Evolutionary conservation across 306 rosid species (phyloP).

Genomic region (Chamaecrista fasciculata): DNA sequence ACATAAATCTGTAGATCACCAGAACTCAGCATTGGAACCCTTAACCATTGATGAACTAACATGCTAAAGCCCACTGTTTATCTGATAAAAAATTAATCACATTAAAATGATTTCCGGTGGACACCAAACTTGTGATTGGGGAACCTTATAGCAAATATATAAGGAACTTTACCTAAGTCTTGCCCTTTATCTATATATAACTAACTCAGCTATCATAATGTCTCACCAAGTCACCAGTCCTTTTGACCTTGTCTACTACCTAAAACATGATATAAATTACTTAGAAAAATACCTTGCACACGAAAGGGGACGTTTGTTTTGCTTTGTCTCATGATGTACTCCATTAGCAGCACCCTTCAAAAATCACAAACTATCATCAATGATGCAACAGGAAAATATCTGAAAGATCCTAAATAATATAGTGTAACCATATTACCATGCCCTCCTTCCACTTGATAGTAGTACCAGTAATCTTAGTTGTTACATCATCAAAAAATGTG

Average conservation of each 20-base stretch:
- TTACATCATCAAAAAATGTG: constrained; percentile 55
- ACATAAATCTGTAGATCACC: background rate
- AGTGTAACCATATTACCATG: constrained; percentile 40
- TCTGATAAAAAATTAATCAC: background rate
- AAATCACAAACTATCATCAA: constrained; percentile 16
- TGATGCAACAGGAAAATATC: background rate
- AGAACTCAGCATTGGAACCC: background rate
- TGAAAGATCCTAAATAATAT: background rate
- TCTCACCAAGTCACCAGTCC: background rate
- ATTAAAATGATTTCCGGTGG: background rate
- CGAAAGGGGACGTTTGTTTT: constrained; percentile 47
- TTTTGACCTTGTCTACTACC: background rate
- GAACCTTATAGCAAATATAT: too few species aligned
- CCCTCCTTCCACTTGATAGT: constrained; percentile 70
- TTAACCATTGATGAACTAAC: background rate
- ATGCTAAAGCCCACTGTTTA: background rate
- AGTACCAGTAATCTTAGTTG: constrained; percentile 53
- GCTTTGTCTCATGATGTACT: constrained; percentile 49
- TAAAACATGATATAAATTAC: background rate
- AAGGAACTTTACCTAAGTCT: too few species aligned
- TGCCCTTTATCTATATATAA: background rate
- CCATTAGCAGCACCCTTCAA: constrained; percentile 58
- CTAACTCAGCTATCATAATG: background rate
- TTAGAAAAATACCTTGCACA: constrained; percentile 49
- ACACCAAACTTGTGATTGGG: too few species aligned